Evolutionary conservation across 2,329 filamentous ascomycete genomes (phyloP), one percentile per base, ranked within the genome.

Genomic region (Thermoascus crustaceus): DNA sequence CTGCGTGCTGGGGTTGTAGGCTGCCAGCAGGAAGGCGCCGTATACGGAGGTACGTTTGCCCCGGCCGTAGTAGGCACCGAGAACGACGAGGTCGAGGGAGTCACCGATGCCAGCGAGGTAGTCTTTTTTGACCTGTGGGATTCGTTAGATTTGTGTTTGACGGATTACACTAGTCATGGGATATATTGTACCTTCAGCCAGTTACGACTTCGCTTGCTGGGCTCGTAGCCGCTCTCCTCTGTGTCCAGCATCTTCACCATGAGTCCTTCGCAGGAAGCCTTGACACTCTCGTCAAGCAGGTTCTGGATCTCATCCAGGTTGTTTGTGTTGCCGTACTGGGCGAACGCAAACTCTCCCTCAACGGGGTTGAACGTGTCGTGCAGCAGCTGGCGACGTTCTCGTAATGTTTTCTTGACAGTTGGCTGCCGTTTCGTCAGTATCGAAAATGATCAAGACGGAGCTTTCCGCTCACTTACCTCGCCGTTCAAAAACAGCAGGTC

Each of bases 161-260:
- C 31, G 30, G 5, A n/a, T 8, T 14, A 16, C 4, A 7, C 11
- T 0, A 33, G 22, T 32, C 6, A 9, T 26, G 13, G 10, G 17
- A 34, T 10, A 22, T 17, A 23, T 32, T 44, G 52, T 69, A 84
- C 82, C 72, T 98, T 98, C 46, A 98, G 82, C 91, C 91, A 98
- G 56, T 98, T 98, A 40, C 91, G 84, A 63, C 85, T 94, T 45
- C 91, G 82, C 59, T 94, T 94, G 53, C 85, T 94, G 13, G 91
- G 91, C 63, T 96, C 89, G 57, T 98, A 98, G 50, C 85, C 85
- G 48, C 85, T 94, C 61, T 95, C 89, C 5, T 76, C 69, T 1
- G 89, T 91, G 57, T 96, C 89, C 40, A 98, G 67, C 91, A 98
- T 98, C 69, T 98, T 98, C 9, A 98, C 91, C 91, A 98, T 98